Evolutionary conservation across 495 filamentous ascomycete genomes (phyloP).

Genomic region (Trichoderma gamsii): DNA sequence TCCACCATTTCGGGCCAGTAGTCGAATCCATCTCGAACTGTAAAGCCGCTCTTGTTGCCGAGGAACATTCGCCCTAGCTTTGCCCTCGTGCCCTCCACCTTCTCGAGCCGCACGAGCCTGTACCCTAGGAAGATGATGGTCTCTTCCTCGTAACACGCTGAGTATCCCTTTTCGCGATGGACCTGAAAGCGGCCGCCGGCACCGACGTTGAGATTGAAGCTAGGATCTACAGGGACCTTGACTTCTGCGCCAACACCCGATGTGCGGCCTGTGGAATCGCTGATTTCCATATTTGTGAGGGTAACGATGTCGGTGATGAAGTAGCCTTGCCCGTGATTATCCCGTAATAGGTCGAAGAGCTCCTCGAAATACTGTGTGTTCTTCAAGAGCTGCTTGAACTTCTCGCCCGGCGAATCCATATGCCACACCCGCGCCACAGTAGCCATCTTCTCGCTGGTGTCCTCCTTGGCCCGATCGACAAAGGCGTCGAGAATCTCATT

Average conservation of each 20-base stretch:
- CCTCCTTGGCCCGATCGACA: constrained; percentile 29
- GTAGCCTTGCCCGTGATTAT: not conserved
- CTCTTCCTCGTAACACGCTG: not conserved
- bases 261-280: not conserved
- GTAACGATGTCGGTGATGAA: constrained; percentile 16
- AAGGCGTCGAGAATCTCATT: constrained; percentile 41
- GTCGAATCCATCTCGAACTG: constrained; percentile 10
- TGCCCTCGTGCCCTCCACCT: constrained; percentile 5
- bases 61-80: not conserved
- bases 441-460: constrained; percentile 17
- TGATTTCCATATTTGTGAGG: constrained; percentile 12
- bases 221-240: not conserved
- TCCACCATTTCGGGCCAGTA: constrained; percentile 12
- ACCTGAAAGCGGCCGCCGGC: not conserved
- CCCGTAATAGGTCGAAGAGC: not conserved
- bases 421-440: constrained; percentile 13
- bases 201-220: not conserved
- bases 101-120: constrained; percentile 7
- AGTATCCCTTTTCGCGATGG: not conserved
- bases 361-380: constrained; percentile 6
- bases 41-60: constrained; percentile 3
- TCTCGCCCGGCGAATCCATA: constrained; percentile 11
- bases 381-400: constrained; percentile 13
- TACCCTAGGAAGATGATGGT: constrained; percentile 14
- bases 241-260: not conserved